Conservation (phyloP, 2,329 filamentous ascomycete genomes). For the Monilinia fructicola region DNA sequence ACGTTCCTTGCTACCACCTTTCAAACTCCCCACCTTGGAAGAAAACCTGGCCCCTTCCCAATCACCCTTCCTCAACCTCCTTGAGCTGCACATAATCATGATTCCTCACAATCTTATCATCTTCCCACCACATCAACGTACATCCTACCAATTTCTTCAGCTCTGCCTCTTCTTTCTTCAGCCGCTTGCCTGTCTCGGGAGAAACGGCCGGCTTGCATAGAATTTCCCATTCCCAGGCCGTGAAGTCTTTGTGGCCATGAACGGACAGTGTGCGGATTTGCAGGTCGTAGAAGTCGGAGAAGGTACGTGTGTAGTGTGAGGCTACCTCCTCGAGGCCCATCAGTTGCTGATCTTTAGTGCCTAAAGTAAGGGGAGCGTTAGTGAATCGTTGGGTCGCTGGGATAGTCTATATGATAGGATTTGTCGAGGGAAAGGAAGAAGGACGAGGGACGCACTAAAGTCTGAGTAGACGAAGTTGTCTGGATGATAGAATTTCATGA, state of each 20-base stretch:
- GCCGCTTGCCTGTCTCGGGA: background rate
- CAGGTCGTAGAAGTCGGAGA: conserved; percentile 2
- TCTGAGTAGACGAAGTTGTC: conserved; percentile 18
- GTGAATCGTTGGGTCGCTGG: background rate
- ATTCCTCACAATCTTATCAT: conserved; percentile 3
- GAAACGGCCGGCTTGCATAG: background rate
- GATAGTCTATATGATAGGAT: background rate
- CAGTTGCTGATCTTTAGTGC: background rate
- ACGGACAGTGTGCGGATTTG: conserved; percentile 4
- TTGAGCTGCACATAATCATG: conserved; percentile 21
- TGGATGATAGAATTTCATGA: conserved; percentile 18
- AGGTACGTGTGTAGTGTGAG: background rate
- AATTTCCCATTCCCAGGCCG: conserved; percentile 10
- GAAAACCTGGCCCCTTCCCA: background rate
- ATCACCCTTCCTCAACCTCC: background rate
- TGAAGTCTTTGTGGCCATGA: conserved; percentile 18
- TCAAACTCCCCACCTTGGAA: background rate
- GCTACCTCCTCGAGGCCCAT: background rate
- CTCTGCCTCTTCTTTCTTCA: background rate
- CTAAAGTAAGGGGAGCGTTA: background rate
- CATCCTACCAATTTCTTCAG: background rate
- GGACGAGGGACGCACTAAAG: background rate
- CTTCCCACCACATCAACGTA: conserved; percentile 20
- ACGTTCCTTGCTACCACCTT: background rate
- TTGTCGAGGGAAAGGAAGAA: background rate